phyloP scores from a whole-genome alignment of 768 basidiomycete genomes.

The Holtermanniella nyarrowii region DNA sequence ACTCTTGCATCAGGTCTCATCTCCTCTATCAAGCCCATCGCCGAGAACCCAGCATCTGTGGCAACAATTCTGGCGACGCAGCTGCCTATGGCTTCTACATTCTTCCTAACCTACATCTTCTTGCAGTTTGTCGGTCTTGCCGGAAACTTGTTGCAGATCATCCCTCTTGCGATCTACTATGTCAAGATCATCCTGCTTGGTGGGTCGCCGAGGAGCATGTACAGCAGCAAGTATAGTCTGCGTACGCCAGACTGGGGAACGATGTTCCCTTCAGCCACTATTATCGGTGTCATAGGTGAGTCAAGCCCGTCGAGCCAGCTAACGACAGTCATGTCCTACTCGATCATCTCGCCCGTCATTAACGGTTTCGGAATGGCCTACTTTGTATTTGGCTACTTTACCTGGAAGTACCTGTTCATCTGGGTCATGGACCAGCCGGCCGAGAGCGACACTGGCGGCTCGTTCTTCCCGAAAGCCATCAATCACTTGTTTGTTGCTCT shows the following conservation, averaged over 20 bases:
- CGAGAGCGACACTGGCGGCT: slow-evolving; percentile 70
- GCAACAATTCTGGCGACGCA: slow-evolving; percentile 64
- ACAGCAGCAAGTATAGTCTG: slow-evolving; percentile 66
- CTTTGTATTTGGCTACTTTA: slow-evolving; percentile 71
- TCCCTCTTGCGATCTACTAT: slow-evolving; percentile 70
- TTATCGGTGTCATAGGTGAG: slow-evolving; percentile 73
- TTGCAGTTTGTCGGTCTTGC: slow-evolving; percentile 56
- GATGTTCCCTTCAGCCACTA: slow-evolving; percentile 56
- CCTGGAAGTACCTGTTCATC: slow-evolving; percentile 74
- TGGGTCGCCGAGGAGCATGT: slow-evolving; percentile 62
- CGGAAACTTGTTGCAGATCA: slow-evolving; percentile 68
- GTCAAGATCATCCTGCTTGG: slow-evolving; percentile 80
- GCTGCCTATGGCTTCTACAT: slow-evolving; percentile 50
- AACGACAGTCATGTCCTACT: slow-evolving; percentile 48
- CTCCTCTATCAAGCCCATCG: slow-evolving; percentile 54
- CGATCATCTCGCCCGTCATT: slow-evolving; percentile 83
- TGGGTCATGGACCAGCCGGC: slow-evolving; percentile 61
- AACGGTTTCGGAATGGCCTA: slow-evolving; percentile 74
- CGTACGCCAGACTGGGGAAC: slow-evolving; percentile 66
- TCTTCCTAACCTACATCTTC: slow-evolving; percentile 48
- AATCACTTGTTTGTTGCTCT: slow-evolving; percentile 87
- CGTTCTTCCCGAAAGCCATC: slow-evolving; percentile 91
- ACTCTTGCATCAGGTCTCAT: slow-evolving; percentile 76
- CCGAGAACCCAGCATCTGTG: slow-evolving; percentile 58
- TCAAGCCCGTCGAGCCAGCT: slow-evolving; percentile 41